phyloP scores from a whole-genome alignment of 1,139 yeast species.

The Pichia norvegensis region DNA sequence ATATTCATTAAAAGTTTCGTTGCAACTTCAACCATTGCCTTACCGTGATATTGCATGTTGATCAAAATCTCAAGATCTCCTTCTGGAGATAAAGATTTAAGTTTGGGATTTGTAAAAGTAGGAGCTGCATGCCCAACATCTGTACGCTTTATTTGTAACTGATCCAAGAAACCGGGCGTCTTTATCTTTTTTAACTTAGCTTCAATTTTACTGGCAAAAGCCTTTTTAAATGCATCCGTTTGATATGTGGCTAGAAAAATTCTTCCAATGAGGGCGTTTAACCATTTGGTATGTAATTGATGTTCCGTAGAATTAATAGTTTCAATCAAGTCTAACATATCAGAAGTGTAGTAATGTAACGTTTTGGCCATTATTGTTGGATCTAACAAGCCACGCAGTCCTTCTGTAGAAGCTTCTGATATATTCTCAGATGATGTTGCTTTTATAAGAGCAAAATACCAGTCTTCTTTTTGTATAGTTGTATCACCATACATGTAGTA shows the following conservation, averaged over 20 bases:
- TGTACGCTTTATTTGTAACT: slow-evolving; percentile 65
- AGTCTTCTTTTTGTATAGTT: slow-evolving; percentile 79
- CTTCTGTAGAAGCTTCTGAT: neutral
- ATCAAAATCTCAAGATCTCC: slow-evolving; percentile 64
- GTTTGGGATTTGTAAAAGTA: slow-evolving; percentile 61
- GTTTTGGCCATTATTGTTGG: slow-evolving; percentile 63
- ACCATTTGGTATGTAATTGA: slow-evolving; percentile 79
- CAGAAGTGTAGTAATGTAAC: slow-evolving; percentile 60
- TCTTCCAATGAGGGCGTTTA: slow-evolving; percentile 80
- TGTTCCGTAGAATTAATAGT: slow-evolving; percentile 75
- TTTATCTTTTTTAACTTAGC: slow-evolving; percentile 72
- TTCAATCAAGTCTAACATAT: slow-evolving; percentile 67
- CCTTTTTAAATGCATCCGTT: slow-evolving; percentile 56
- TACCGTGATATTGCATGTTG: slow-evolving; percentile 64
- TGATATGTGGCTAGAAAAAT: slow-evolving; percentile 67
- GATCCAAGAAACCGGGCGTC: slow-evolving; percentile 81
- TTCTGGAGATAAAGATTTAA: slow-evolving; percentile 68
- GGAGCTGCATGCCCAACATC: slow-evolving; percentile 80
- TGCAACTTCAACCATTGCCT: slow-evolving; percentile 63
- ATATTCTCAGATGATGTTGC: slow-evolving; percentile 46
- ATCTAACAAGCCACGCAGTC: slow-evolving; percentile 23
- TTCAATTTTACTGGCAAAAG: slow-evolving; percentile 51
- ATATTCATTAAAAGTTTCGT: slow-evolving; percentile 70
- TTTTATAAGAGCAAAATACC: slow-evolving; percentile 78
- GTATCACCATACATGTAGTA: slow-evolving; percentile 71